Evolutionary conservation across 2,329 filamentous ascomycete species (phyloP).

Genomic region (Parastagonospora avenae): DNA sequence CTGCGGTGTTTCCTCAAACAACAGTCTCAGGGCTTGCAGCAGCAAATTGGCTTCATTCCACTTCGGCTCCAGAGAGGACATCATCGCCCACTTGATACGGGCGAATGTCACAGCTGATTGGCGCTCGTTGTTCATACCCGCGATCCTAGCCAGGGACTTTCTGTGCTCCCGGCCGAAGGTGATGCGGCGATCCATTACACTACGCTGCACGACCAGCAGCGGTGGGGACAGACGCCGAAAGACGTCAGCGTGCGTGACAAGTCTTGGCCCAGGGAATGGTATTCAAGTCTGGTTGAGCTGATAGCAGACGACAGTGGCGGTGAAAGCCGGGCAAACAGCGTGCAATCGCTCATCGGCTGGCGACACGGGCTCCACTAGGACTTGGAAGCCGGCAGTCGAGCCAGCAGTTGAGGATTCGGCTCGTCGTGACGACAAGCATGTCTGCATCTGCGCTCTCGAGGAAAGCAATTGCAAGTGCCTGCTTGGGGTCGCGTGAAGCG

Average conservation of each 20-base stretch:
- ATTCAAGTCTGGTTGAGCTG: conserved; percentile 11
- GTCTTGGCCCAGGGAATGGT: conserved; percentile 12
- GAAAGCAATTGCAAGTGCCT: too few species aligned
- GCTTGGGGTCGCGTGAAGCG: too few species aligned
- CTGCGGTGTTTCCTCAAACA: conserved; percentile 31
- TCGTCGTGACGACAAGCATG: neutral
- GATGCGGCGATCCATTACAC: conserved; percentile 13
- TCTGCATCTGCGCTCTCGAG: too few species aligned
- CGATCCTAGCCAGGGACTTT: conserved; percentile 25
- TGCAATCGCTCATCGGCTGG: conserved; percentile 3
- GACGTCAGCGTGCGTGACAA: conserved; percentile 32
- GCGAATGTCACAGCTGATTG: conserved; percentile 20
- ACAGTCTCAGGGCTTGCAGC: conserved; percentile 16
- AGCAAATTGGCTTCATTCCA: conserved; percentile 2
- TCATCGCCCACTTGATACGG: conserved; percentile 19
- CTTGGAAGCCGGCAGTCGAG: neutral
- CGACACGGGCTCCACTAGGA: neutral
- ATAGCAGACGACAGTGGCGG: conserved; percentile 13
- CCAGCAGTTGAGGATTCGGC: neutral
- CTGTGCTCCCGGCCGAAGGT: conserved; percentile 19
- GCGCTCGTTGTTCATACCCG: conserved; percentile 9
- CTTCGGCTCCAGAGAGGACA: conserved; percentile 23
- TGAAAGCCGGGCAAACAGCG: conserved; percentile 11
- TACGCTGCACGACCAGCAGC: neutral
- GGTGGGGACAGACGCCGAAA: conserved; percentile 26